These are phyloP conservation scores for Phoma sp. DNA, from an alignment of 2,329 filamentous ascomycete species.

Conservation along the genomic window DNA sequence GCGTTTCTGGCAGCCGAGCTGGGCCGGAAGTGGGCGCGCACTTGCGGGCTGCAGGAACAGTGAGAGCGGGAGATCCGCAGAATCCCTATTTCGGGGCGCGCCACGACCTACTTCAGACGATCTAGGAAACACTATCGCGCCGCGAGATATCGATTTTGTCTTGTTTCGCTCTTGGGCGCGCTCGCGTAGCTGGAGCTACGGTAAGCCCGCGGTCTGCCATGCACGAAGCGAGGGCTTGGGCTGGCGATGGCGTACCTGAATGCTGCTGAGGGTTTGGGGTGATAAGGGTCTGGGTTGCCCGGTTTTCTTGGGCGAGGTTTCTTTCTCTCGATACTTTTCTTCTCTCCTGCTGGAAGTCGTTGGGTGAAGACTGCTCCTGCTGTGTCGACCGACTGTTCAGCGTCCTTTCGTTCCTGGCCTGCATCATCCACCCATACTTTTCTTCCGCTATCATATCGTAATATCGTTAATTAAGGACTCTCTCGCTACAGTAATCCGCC, in stretches of 20 bases:
- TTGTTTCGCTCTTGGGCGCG: not conserved
- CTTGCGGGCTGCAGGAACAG: constrained; percentile 1
- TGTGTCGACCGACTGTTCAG: constrained; percentile 12
- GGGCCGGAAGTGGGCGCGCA: constrained; percentile 1
- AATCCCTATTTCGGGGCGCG: constrained; percentile 12
- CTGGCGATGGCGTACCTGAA: constrained; percentile 12
- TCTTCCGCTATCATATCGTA: not conserved
- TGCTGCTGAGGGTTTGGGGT: not conserved
- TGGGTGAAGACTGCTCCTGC: constrained; percentile 8
- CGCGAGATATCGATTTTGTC: constrained; percentile 9
- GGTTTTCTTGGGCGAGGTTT: not conserved
- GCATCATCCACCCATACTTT: not conserved
- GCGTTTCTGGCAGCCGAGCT: constrained; percentile 9
- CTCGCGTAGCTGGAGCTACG: not conserved
- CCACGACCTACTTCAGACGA: constrained; percentile 1
- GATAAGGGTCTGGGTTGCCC: constrained; percentile 12
- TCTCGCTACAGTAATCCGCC: not conserved
- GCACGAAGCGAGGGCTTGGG: not conserved
- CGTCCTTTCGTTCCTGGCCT: constrained; percentile 12
- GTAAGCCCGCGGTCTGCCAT: not conserved
- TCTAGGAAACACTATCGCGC: constrained; percentile 5
- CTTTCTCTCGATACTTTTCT: not conserved
- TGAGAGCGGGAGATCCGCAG: constrained; percentile 6
- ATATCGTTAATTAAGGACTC: not conserved
- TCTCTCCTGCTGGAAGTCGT: not conserved